These are phyloP conservation scores for Gossypium raimondii DNA, from an alignment of 345 rosid species.

Conservation along the genomic window DNA sequence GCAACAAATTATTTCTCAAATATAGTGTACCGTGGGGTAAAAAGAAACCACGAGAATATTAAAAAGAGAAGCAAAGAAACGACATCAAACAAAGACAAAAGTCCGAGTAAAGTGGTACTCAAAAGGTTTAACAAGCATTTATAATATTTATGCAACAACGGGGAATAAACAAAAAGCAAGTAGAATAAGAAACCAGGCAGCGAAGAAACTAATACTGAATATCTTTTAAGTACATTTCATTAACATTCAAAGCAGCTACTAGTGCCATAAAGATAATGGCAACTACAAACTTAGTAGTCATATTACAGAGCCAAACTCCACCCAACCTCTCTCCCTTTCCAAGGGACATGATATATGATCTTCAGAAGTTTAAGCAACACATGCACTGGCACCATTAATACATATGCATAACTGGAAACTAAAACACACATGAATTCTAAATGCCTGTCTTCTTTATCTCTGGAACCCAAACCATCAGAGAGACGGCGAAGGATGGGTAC, in stretches of 20 bases:
- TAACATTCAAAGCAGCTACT: constrained; percentile 3
- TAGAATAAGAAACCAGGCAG: constrained; percentile 3
- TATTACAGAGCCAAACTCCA: constrained; percentile 11
- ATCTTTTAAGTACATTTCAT: constrained; percentile 12
- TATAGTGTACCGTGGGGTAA: too few species aligned
- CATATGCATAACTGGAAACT: constrained; percentile 4
- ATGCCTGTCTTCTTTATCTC: constrained; percentile 9
- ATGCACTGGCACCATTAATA: neutral
- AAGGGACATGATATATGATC: neutral
- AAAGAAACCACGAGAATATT: neutral
- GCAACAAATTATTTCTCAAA: neutral
- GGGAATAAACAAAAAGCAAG: neutral
- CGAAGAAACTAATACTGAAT: neutral
- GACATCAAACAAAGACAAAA: constrained; percentile 5
- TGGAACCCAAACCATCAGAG: constrained; percentile 10
- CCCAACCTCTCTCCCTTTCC: neutral
- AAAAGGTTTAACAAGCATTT: neutral
- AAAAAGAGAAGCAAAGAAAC: neutral
- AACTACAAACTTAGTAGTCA: constrained; percentile 12
- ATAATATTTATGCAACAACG: neutral
- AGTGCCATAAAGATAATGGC: constrained; percentile 17
- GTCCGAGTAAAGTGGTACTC: neutral
- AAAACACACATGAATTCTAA: neutral
- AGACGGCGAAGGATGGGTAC: neutral
- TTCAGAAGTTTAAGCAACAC: neutral